Base-by-base conservation (phyloP, 2,329 filamentous ascomycete genomes). In the Decorospora gaudefroyi region DNA sequence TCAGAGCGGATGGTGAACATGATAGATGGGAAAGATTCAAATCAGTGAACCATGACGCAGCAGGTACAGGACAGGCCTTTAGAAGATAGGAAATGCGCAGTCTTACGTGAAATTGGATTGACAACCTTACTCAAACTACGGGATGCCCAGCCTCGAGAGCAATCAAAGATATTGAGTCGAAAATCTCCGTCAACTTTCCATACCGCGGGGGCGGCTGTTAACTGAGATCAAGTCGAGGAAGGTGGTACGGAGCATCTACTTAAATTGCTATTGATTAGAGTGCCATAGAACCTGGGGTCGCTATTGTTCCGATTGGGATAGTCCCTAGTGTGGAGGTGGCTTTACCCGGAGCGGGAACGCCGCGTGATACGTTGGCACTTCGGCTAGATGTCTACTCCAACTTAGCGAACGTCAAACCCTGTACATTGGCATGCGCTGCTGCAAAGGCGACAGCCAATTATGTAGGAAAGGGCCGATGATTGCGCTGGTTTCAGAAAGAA, bases 231-330 rank as follows among this genome's bases (percentile, higher is more conserved):
- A 52, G 35, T 54, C 48, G 55, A 48, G 55, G 53, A 45, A 32
- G 46, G 32, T 39, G 38, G 51, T 55, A 53, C 42, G 57, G 50
- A 51, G 41, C 51, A 59, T 55, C 39, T 63, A 60, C 49, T 46
- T 65, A 65, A 29, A 66, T 67, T 68, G 49, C 46, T 32, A 33
- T 67, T 64, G 49, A 64, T 68, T 64, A 59, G 49, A 44, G 43
- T 41, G 33, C 42, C 49, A 55, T 51, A 49, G 46, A 46, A 35
- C 46, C 52, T 57, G 38, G 49, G 46, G 40, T 47, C 41, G 37
- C 15, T 25, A 23, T 50, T 36, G 42, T 57, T 51, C 57, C 54
- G 49, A 61, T 62, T 62, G 53, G 59, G 47, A 55, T n/a, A 37
- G 34, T 37, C 44, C 57, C 51, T 45, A 58, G 31, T 34, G 46